Conservation (phyloP, 108 stramenopile genomes). For the Nannochloropsis salina region DNA sequence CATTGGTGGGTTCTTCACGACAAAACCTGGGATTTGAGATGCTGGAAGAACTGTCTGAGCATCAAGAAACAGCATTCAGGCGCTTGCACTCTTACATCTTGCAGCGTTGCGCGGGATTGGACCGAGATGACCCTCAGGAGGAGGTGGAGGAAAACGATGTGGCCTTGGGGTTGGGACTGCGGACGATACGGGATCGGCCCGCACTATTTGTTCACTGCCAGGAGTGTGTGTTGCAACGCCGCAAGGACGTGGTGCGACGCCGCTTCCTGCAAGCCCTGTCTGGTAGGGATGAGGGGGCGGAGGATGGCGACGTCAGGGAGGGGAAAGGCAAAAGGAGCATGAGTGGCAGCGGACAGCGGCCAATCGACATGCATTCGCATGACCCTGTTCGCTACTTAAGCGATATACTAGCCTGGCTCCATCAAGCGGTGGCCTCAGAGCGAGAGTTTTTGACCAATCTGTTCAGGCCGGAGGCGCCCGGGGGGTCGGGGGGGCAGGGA, state of each 20-base stretch:
- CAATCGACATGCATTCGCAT: slow-evolving; percentile 42
- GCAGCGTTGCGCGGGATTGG: slow-evolving; percentile 42
- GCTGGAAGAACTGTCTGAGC: slow-evolving; percentile 44
- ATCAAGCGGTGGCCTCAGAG: slow-evolving; percentile 47
- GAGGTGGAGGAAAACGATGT: slow-evolving; percentile 8
- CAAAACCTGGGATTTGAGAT: slow-evolving; percentile 52
- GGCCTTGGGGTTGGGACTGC: slow-evolving; percentile 1
- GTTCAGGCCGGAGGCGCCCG: slow-evolving; percentile 28
- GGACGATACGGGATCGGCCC: neutral
- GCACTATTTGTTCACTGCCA: slow-evolving; percentile 4
- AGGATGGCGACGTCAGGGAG: neutral
- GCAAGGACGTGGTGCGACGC: slow-evolving; percentile 1
- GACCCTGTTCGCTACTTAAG: slow-evolving; percentile 42
- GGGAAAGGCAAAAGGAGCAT: neutral
- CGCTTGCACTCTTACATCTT: slow-evolving; percentile 50
- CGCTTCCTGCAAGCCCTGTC: slow-evolving; percentile 2
- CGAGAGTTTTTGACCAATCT: slow-evolving; percentile 34
- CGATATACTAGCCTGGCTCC: slow-evolving; percentile 50
- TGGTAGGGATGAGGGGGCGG: neutral
- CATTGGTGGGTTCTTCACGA: slow-evolving; percentile 36
- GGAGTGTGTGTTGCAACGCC: neutral
- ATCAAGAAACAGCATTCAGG: slow-evolving; percentile 49
- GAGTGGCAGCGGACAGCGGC: slow-evolving; percentile 7
- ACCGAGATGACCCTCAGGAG: slow-evolving; percentile 13
- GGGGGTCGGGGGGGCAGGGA: neutral